phyloP scores from a whole-genome alignment of 2,329 filamentous ascomycete species.

The Grosmannia clavigera region DNA sequence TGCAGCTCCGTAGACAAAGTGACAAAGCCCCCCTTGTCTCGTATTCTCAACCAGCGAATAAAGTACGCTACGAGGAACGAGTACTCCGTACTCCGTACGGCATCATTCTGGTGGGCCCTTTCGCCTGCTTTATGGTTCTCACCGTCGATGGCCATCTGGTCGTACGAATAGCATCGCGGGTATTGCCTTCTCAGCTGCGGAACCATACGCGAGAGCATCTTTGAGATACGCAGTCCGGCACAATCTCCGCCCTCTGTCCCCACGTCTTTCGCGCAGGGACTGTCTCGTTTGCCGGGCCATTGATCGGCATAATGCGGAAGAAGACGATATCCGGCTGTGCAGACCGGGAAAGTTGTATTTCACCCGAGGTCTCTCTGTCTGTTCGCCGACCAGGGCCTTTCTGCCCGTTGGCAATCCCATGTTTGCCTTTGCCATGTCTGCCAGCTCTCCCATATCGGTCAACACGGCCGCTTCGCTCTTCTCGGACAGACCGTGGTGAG shows the following conservation, averaged over 20 bases:
- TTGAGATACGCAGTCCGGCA: not conserved
- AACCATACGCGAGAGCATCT: not conserved
- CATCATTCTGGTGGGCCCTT: not conserved
- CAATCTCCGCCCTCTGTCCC: not conserved
- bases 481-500: not conserved
- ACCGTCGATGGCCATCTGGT: not conserved
- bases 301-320: not conserved
- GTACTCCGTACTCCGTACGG: no score
- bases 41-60: not conserved
- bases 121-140: not conserved
- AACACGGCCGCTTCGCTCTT: not conserved
- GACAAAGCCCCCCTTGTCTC: not conserved
- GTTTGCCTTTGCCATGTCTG: not conserved
- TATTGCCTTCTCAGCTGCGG: not conserved
- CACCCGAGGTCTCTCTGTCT: not conserved
- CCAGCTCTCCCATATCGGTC: not conserved
- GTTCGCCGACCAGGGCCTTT: not conserved
- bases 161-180: not conserved
- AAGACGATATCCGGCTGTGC: not conserved
- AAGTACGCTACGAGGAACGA: not conserved
- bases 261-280: not conserved
- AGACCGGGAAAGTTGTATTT: not conserved
- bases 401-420: not conserved
- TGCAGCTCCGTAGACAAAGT: not conserved
- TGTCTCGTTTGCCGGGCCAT: not conserved